phyloP scores from a whole-genome alignment of 2,329 filamentous ascomycete species.

The Colletotrichum musae region DNA sequence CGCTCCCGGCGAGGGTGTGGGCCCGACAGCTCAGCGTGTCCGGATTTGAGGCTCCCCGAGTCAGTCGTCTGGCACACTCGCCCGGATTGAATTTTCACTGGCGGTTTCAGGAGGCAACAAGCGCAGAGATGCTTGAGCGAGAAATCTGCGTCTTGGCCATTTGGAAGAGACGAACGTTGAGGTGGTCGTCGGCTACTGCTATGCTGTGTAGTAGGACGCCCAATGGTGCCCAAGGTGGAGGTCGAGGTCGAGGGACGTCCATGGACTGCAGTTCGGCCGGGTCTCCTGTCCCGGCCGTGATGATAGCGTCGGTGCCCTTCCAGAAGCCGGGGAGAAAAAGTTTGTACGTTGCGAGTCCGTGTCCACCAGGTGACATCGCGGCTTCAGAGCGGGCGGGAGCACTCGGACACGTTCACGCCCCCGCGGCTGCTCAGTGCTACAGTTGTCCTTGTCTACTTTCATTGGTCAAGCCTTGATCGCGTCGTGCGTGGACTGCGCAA shows the following conservation, averaged over 20 bases:
- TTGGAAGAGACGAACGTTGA: constrained; percentile 38
- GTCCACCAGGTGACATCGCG: constrained; percentile 3
- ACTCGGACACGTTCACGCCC: constrained; percentile 8
- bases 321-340: constrained; percentile 30
- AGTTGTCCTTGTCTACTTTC: not conserved
- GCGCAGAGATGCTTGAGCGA: constrained; percentile 27
- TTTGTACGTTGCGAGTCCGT: constrained; percentile 5
- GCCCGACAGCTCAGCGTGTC: constrained; percentile 12
- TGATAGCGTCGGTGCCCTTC: constrained; percentile 27
- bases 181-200: not conserved
- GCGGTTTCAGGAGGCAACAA: constrained; percentile 37
- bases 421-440: not conserved
- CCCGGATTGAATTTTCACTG: constrained; percentile 38
- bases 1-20: constrained; percentile 36
- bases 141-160: constrained; percentile 12
- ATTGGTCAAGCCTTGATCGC: not conserved
- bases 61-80: constrained; percentile 27
- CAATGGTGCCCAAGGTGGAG: constrained; percentile 40
- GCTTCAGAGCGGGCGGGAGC: constrained; percentile 1
- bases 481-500: not conserved
- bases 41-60: constrained; percentile 31
- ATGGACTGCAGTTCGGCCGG: constrained; percentile 32
- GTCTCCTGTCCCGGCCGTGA: constrained; percentile 6
- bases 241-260: constrained; percentile 18
- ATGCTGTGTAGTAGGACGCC: constrained; percentile 10